Percentiles rank a stretch among this genome's conserved stretches.
Conservation (phyloP, 345 rosid genomes). For the Gossypium sturtianum region DNA sequence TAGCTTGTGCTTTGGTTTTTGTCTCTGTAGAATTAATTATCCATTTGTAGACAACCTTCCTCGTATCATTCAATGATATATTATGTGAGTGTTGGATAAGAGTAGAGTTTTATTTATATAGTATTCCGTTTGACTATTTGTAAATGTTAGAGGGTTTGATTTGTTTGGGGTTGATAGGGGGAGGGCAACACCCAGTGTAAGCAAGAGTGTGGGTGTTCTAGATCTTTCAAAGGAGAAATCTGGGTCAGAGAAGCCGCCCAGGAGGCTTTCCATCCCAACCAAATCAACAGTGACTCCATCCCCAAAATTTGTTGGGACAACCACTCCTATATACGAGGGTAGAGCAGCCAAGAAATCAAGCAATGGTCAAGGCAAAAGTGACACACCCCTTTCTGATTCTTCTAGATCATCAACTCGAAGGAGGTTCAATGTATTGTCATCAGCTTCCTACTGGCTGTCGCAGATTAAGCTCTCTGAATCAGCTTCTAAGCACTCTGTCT, state of each 20-base stretch:
- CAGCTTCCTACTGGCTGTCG: conserved; percentile 65
- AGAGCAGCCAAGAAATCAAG: conserved; percentile 39
- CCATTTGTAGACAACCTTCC: not conserved
- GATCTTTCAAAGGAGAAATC: conserved; percentile 68
- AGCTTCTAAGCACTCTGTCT: conserved; percentile 60
- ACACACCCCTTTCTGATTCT: conserved; percentile 49
- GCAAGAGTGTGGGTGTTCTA: conserved; percentile 70
- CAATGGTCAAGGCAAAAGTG: conserved; percentile 34
- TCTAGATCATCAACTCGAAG: conserved; percentile 42
- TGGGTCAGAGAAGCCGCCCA: conserved; percentile 63
- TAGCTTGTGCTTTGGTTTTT: not conserved
- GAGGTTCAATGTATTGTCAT: conserved; percentile 41
- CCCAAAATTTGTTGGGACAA: conserved; percentile 26
- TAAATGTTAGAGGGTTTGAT: not conserved
- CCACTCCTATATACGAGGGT: conserved; percentile 55
- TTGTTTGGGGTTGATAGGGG: conserved; percentile 28
- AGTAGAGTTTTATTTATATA: too few species aligned
- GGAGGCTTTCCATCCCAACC: conserved; percentile 69
- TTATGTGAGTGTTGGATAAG: not conserved
- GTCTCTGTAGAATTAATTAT: not conserved
- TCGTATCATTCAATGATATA: not conserved
- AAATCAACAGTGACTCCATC: conserved; percentile 39
- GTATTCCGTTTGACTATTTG: not conserved
- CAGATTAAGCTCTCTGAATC: conserved; percentile 81
- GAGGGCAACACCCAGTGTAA: conserved; percentile 40